Conservation (phyloP, 1,284 basidiomycete species). For the Fomitopsis betulina region DNA sequence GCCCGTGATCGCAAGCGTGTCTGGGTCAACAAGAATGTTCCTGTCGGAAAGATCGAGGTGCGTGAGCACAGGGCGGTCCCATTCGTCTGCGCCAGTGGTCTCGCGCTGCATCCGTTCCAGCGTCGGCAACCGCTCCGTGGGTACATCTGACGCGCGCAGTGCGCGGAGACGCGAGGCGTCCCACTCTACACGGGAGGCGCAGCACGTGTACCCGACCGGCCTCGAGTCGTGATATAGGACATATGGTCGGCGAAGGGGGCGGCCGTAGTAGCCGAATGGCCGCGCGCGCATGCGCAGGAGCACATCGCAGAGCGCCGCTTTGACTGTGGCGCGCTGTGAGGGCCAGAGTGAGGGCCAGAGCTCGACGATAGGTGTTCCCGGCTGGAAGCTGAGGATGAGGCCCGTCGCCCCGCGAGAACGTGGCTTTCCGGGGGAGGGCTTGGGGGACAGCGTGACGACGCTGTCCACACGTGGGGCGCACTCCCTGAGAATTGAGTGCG, state of each 20-base stretch:
- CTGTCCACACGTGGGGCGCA: neutral
- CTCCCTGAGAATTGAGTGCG: neutral
- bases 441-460: neutral
- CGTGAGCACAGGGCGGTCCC: conserved; percentile 19
- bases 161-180: conserved; percentile 8
- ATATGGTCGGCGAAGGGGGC: conserved; percentile 2
- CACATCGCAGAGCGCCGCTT: neutral
- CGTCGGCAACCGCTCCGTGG: too few species aligned
- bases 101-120: conserved; percentile 5
- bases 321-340: neutral
- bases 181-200: conserved; percentile 1
- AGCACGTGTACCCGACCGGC: neutral
- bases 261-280: neutral
- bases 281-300: neutral
- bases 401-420: too few species aligned
- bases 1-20: conserved; percentile 8
- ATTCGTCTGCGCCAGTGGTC: neutral
- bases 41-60: conserved; percentile 21
- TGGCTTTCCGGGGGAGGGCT: too few species aligned
- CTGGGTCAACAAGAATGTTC: conserved; percentile 20
- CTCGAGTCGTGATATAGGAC: neutral
- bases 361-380: neutral
- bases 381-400: neutral
- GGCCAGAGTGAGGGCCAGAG: neutral
- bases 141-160: neutral